A percentile compares a stretch with the other conserved stretches of the same genome.
These are phyloP conservation scores for Euptelea pleiosperma DNA, from an alignment of 164 flowering plant species.

Conservation along the genomic window DNA sequence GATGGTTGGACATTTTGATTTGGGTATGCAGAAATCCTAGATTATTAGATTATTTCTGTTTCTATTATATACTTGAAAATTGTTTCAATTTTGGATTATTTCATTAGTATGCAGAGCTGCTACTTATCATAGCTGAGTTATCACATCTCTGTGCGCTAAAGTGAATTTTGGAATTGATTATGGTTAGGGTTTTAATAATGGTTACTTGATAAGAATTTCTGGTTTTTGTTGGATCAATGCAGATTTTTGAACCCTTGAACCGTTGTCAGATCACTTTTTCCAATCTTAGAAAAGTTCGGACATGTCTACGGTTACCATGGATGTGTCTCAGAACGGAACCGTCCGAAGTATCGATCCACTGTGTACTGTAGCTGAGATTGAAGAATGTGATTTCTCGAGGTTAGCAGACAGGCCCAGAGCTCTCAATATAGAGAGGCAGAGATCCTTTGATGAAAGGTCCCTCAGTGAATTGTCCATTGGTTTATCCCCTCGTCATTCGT, in stretches of 20 bases:
- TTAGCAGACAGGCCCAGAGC: constrained; percentile 43
- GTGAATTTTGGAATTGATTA: background rate
- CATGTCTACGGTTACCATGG: constrained; percentile 25
- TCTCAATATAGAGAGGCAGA: constrained; percentile 53
- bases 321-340: constrained; percentile 35
- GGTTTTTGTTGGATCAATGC: background rate
- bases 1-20: no score
- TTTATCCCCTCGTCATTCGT: constrained; percentile 31
- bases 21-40: no score
- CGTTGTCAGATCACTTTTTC: background rate
- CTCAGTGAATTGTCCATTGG: constrained; percentile 42
- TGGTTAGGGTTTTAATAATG: background rate
- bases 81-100: background rate
- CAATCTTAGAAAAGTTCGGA: constrained; percentile 6
- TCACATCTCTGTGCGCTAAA: background rate
- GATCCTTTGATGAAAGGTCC: constrained; percentile 60
- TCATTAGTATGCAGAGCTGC: background rate
- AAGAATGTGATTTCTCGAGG: constrained; percentile 55
- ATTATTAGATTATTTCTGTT: background rate
- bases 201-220: no score
- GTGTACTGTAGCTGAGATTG: constrained; percentile 26
- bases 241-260: background rate
- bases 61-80: background rate
- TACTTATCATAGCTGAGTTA: background rate
- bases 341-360: constrained; percentile 18